A percentile compares a stretch with the other conserved stretches of the same genome.
phyloP scores from a whole-genome alignment of 768 basidiomycete species.

The Naematelia aurantialba region DNA sequence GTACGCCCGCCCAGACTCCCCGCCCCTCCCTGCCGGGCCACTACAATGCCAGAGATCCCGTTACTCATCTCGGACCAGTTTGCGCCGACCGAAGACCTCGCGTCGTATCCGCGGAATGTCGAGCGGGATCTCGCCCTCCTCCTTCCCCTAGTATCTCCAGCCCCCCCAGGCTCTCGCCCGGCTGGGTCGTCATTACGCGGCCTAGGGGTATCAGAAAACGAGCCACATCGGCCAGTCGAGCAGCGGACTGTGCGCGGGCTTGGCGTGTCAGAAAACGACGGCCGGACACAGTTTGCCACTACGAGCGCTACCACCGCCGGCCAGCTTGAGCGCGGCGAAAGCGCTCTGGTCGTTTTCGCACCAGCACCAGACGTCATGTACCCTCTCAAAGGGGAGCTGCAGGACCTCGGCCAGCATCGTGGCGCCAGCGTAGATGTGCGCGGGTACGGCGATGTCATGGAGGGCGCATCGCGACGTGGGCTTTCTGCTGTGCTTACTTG shows the following conservation, averaged over 20 bases:
- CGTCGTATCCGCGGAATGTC: conserved; percentile 84
- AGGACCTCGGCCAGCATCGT: conserved; percentile 66
- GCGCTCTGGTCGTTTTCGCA: conserved; percentile 61
- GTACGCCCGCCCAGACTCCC: conserved; percentile 14
- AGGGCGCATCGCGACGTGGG: conserved; percentile 69
- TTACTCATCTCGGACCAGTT: conserved; percentile 54
- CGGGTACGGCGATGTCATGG: conserved; percentile 88
- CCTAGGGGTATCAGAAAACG: conserved; percentile 40
- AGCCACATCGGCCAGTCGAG: conserved; percentile 54
- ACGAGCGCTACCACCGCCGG: not conserved
- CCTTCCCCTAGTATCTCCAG: conserved; percentile 23
- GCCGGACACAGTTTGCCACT: not conserved
- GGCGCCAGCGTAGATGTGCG: conserved; percentile 92
- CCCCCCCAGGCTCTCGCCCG: conserved; percentile 9
- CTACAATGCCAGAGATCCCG: not conserved
- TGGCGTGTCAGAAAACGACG: conserved; percentile 3
- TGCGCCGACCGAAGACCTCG: conserved; percentile 88
- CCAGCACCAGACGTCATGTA: conserved; percentile 83
- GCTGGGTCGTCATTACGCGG: conserved; percentile 49
- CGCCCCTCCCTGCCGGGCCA: not conserved
- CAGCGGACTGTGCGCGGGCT: not conserved
- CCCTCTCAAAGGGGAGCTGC: conserved; percentile 75
- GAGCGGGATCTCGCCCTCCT: conserved; percentile 68
- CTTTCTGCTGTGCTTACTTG: conserved; percentile 6
- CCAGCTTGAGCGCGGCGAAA: conserved; percentile 1